phyloP scores from a whole-genome alignment of 2,329 filamentous ascomycete species.

The Exophiala calicioides region DNA sequence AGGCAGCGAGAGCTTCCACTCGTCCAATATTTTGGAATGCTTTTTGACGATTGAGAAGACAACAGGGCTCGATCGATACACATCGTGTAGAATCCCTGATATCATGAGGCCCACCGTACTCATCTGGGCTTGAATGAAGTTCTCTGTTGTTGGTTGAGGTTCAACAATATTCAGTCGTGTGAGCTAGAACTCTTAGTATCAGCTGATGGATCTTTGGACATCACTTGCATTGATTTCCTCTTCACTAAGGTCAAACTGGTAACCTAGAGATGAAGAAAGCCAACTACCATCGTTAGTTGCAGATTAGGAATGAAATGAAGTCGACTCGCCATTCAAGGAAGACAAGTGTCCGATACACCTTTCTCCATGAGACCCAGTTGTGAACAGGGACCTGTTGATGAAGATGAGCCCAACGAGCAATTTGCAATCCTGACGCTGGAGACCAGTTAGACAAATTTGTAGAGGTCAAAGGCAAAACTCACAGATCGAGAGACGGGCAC shows the following conservation, averaged over 20 bases:
- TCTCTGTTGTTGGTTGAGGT: slow-evolving; percentile 10
- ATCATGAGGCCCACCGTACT: slow-evolving; percentile 10
- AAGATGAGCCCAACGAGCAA: slow-evolving; percentile 13
- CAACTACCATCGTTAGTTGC: background rate
- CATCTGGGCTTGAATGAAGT: slow-evolving; percentile 13
- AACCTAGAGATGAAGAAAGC: slow-evolving; percentile 15
- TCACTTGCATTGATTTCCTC: slow-evolving; percentile 9
- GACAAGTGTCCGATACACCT: slow-evolving; percentile 14
- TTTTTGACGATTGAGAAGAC: slow-evolving; percentile 8
- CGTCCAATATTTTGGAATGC: slow-evolving; percentile 5
- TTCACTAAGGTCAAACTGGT: slow-evolving; percentile 8
- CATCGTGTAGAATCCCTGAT: slow-evolving; percentile 10
- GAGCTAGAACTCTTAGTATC: slow-evolving; percentile 1
- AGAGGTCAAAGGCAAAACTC: background rate
- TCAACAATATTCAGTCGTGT: slow-evolving; percentile 8
- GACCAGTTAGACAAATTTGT: background rate
- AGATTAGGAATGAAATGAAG: background rate
- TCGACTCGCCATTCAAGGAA: slow-evolving; percentile 17
- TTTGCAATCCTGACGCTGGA: slow-evolving; percentile 9
- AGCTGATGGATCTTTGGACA: background rate
- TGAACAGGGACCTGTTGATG: slow-evolving; percentile 3
- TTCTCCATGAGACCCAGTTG: slow-evolving; percentile 1
- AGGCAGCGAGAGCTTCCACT: slow-evolving; percentile 10
- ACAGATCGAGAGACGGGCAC: slow-evolving; percentile 13
- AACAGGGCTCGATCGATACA: slow-evolving; percentile 5